Conservation (phyloP, 1,139 yeast species). For the Nakaseomyces bracarensis region DNA sequence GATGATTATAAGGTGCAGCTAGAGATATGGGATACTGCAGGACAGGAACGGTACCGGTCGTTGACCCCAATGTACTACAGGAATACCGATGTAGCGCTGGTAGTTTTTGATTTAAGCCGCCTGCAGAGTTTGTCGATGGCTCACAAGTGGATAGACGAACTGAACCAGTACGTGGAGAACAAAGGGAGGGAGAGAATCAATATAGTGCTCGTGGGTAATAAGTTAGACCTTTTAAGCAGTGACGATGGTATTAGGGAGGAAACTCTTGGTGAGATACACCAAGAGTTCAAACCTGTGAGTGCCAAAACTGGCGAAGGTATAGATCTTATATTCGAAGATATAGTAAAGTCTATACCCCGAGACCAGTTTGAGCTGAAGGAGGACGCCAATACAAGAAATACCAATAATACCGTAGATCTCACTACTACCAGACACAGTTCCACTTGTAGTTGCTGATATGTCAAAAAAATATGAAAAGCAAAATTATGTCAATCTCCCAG, state of each 20-base stretch:
- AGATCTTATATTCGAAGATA: constrained; percentile 63
- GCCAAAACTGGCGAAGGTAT: constrained; percentile 88
- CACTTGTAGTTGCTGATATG: constrained; percentile 7
- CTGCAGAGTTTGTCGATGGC: constrained; percentile 73
- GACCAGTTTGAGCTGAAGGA: constrained; percentile 13
- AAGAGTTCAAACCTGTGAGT: constrained; percentile 74
- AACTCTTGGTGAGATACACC: constrained; percentile 45
- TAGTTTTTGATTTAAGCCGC: constrained; percentile 63
- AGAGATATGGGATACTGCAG: constrained; percentile 86
- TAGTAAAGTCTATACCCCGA: constrained; percentile 68
- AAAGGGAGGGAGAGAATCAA: constrained; percentile 50
- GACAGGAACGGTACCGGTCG: constrained; percentile 74
- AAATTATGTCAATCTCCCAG: too few species aligned
- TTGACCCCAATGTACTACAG: constrained; percentile 84
- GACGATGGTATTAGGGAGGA: constrained; percentile 16
- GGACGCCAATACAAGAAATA: not conserved
- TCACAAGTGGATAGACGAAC: constrained; percentile 89
- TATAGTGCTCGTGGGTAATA: constrained; percentile 75
- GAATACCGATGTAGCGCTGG: constrained; percentile 73
- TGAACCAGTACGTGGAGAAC: constrained; percentile 71
- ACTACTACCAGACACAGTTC: not conserved
- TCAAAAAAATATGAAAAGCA: too few species aligned
- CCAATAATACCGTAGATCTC: constrained; percentile 6
- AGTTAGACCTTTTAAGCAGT: constrained; percentile 52
- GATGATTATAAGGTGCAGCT: constrained; percentile 47